Conservation (phyloP, 257 asterid genomes). For the Solanum peruvianum region DNA sequence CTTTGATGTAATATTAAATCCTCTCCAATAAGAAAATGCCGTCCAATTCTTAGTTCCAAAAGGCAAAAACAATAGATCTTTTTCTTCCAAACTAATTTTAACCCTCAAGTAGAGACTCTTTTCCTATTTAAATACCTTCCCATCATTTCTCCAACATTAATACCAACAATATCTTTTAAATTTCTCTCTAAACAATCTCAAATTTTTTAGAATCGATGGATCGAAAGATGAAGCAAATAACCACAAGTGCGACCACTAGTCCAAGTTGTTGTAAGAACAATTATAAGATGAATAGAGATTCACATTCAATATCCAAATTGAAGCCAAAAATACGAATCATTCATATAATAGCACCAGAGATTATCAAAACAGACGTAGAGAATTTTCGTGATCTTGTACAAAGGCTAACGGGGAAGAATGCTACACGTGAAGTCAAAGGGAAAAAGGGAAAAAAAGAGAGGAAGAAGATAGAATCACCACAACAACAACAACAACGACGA, state of each 20-base stretch:
- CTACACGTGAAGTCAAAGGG: conserved; percentile 13
- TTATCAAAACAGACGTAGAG: conserved; percentile 55
- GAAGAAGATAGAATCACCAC: conserved; percentile 5
- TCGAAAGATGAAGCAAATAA: conserved; percentile 15
- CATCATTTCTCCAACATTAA: background rate
- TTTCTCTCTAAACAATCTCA: background rate
- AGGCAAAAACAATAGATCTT: conserved; percentile 17
- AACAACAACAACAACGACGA: background rate
- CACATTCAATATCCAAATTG: background rate
- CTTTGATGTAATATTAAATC: background rate
- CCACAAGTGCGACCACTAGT: background rate
- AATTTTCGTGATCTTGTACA: conserved; percentile 68
- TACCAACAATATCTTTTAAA: background rate
- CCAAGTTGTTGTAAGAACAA: background rate
- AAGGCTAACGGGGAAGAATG: conserved; percentile 60
- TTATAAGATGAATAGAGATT: background rate
- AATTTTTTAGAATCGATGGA: background rate
- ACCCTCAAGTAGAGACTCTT: background rate
- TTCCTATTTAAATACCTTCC: conserved; percentile 5
- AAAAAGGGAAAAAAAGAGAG: background rate
- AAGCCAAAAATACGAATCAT: conserved; percentile 76
- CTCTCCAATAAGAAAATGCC: background rate
- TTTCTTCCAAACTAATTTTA: background rate
- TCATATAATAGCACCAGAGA: conserved; percentile 62
- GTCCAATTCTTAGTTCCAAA: conserved; percentile 43